These are phyloP conservation scores for Alternaria tenuissima DNA, from an alignment of 2,329 filamentous ascomycete species.

Conservation along the genomic window DNA sequence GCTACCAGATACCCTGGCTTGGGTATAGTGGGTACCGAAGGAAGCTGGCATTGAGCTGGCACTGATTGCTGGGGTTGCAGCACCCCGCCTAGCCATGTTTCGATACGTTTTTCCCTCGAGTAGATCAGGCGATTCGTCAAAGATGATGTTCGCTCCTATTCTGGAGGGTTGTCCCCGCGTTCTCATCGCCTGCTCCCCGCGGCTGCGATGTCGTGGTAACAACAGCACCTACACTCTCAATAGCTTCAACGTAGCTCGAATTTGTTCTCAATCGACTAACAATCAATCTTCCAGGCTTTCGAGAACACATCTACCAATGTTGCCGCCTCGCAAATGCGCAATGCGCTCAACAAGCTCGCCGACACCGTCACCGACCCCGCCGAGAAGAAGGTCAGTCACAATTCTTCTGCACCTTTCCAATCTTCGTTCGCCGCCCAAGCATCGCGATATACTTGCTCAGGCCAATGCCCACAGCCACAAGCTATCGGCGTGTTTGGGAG, in stretches of 20 bases:
- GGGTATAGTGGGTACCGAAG: background rate
- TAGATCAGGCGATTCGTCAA: background rate
- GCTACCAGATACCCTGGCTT: background rate
- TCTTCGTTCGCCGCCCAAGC: background rate
- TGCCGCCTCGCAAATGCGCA: conserved; percentile 98
- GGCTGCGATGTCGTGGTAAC: background rate
- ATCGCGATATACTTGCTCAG: conserved; percentile 4
- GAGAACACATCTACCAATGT: conserved; percentile 99
- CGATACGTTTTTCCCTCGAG: background rate
- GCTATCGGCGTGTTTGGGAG: conserved; percentile 6
- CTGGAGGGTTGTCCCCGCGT: conserved; percentile 1
- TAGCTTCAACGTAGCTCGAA: background rate
- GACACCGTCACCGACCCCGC: conserved; percentile 85
- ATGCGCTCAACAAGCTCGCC: conserved; percentile 89
- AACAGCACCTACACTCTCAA: background rate
- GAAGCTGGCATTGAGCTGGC: background rate
- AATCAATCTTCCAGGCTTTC: conserved; percentile 74
- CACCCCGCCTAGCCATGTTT: background rate
- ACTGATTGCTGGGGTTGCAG: background rate
- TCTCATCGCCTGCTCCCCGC: background rate
- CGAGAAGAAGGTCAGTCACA: conserved; percentile 75
- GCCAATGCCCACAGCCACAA: conserved; percentile 2
- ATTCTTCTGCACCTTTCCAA: conserved; percentile 3
- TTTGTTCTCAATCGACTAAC: conserved; percentile 15
- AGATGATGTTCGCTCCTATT: background rate